These are phyloP conservation scores for Euphorbia tirucalli DNA, from an alignment of 345 rosid species.

Conservation along the genomic window DNA sequence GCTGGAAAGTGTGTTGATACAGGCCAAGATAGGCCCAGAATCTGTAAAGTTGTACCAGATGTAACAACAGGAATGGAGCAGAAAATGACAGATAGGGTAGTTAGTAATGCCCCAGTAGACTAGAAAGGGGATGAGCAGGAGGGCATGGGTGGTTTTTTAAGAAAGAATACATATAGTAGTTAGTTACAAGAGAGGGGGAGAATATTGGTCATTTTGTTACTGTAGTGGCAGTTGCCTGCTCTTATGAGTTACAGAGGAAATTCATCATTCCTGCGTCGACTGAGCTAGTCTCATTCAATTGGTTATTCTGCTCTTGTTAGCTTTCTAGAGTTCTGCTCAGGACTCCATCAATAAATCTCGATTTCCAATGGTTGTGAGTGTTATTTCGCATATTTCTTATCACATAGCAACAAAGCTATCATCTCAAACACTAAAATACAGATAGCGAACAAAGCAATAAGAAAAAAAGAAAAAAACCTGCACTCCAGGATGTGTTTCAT, in stretches of 20 bases:
- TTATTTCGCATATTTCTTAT: too few species aligned
- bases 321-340: background rate
- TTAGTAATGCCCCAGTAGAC: background rate
- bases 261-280: background rate
- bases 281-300: background rate
- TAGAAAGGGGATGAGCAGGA: background rate
- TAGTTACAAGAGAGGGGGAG: background rate
- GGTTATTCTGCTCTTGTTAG: background rate
- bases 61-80: background rate
- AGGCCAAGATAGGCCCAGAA: background rate
- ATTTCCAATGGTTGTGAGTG: background rate
- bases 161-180: too few species aligned
- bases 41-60: background rate
- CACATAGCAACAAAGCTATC: background rate
- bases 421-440: too few species aligned
- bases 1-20: background rate
- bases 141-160: background rate
- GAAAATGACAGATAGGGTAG: background rate
- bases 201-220: background rate
- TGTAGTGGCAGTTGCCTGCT: background rate
- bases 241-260: background rate
- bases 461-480: conserved; percentile 52
- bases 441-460: background rate
- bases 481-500: conserved; percentile 99
- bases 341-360: background rate